Base-by-base conservation (phyloP, 495 filamentous ascomycete genomes). In the Aspergillus sclerotiicarbonarius region DNA sequence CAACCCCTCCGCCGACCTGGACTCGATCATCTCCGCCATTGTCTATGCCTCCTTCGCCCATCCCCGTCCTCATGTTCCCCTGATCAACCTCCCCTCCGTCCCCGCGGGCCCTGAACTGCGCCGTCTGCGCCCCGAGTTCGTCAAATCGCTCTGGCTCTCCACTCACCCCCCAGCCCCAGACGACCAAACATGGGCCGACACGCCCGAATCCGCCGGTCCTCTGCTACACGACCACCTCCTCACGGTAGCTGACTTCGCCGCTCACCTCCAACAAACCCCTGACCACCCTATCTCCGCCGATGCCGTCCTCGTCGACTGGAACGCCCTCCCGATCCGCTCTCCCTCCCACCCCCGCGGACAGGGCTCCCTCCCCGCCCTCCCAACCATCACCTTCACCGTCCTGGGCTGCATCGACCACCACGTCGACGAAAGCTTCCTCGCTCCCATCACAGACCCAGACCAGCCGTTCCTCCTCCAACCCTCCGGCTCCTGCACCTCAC, bases 331-430 rank as follows among this genome's bases (percentile, higher is more conserved):
- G 12, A 84, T 86, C 0, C 60, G 68, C 4, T 67, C 87, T 8
- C 68, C 70, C 16, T 53, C 67, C 10, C 51, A 20, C 1, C 51
- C 60, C 13, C 41, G 29, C 12, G 72, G 72, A 5, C 59, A 59
- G 4, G 74, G 76, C 4, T 67, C 68, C 0, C 32, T 79, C 3
- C 56, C 60, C 21, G 70, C 68, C 3, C 66, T 79, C 15, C 41
- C 63, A 8, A 35, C 63, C 13, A 74, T 86, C 50, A 72, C 68
- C 43, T 76, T 68, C 25, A 66, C 74, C 6, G 79, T 93, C 0
- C 65, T 81, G 7, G 94, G 88, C n/a, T 90, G 89, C 56, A 87
- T 98, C 45, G 94, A 98, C 69, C 94, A 98, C 71, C 95, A 98
- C 67, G 85, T 83, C 0, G 90, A 98, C 62, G 94, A 98, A 65